A percentile compares a stretch with the other conserved stretches of the same genome.
Evolutionary conservation across 1,284 basidiomycete genomes (phyloP).

Genomic region (Psilocybe mexicana): DNA sequence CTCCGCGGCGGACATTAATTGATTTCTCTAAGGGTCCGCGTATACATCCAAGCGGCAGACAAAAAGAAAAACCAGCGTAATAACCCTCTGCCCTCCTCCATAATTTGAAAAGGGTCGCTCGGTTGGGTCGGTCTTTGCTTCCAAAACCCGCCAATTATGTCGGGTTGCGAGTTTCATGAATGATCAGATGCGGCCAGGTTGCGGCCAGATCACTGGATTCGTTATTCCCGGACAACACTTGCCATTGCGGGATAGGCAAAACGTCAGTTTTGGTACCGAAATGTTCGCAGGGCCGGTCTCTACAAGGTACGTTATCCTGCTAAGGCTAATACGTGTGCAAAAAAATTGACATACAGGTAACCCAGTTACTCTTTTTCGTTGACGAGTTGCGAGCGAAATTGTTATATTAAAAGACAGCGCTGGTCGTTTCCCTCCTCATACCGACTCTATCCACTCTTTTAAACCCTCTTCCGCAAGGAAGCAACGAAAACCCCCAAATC

Average conservation of each 20-base stretch:
- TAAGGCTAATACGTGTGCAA: constrained; percentile 11
- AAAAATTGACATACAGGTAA: constrained; percentile 11
- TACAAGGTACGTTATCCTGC: constrained; percentile 16
- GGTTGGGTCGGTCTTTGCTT: background rate
- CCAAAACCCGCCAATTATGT: background rate
- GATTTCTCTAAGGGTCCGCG: background rate
- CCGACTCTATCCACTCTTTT: constrained; percentile 19
- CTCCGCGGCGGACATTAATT: background rate
- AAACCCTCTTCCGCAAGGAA: constrained; percentile 1
- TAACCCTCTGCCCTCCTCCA: constrained; percentile 6
- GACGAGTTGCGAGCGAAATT: constrained; percentile 11
- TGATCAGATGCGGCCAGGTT: background rate
- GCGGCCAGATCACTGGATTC: background rate
- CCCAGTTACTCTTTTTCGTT: constrained; percentile 13
- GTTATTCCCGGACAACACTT: constrained; percentile 6
- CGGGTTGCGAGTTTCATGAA: constrained; percentile 4
- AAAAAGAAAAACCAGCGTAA: background rate
- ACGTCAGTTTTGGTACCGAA: constrained; percentile 4
- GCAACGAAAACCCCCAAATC: constrained; percentile 6
- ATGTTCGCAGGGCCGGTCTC: constrained; percentile 16
- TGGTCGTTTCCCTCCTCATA: constrained; percentile 18
- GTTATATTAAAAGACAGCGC: constrained; percentile 16
- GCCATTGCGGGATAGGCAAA: constrained; percentile 9
- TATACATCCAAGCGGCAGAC: background rate
- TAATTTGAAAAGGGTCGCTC: constrained; percentile 2